Conservation (phyloP, 2,329 filamentous ascomycete genomes). For the Pezicula radicicola region DNA sequence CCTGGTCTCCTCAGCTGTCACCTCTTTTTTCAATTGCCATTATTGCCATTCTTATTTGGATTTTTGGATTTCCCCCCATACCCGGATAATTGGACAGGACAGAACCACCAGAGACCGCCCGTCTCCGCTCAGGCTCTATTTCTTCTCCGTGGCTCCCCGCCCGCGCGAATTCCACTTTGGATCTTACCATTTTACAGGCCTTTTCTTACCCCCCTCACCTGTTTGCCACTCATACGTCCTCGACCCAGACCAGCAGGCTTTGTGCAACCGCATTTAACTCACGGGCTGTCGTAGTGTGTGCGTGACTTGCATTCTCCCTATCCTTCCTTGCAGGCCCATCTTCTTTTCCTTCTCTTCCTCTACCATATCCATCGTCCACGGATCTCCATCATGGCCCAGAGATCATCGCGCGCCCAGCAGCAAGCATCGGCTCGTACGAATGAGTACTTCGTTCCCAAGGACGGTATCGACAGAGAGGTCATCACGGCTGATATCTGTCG, state of each 20-base stretch:
- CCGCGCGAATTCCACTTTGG: constrained; percentile 8
- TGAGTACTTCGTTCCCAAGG: constrained; percentile 77
- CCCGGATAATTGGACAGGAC: constrained; percentile 3
- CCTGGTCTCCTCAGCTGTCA: constrained; percentile 13
- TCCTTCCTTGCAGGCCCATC: constrained; percentile 23
- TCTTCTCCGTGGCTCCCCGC: constrained; percentile 20
- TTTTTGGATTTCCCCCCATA: constrained; percentile 11
- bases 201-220: constrained; percentile 13
- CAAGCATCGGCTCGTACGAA: constrained; percentile 54
- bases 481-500: constrained; percentile 83
- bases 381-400: constrained; percentile 20
- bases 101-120: not conserved
- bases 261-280: constrained; percentile 22
- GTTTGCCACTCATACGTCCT: constrained; percentile 7
- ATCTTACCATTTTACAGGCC: constrained; percentile 13
- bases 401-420: constrained; percentile 27
- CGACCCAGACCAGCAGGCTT: not conserved
- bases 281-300: constrained; percentile 30
- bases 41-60: constrained; percentile 19
- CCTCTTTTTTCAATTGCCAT: constrained; percentile 12
- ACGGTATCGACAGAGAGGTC: constrained; percentile 80
- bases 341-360: constrained; percentile 27
- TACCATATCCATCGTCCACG: constrained; percentile 25
- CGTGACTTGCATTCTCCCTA: constrained; percentile 25
- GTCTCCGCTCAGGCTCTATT: constrained; percentile 17